phyloP scores from a whole-genome alignment of 441 rosid genomes.

The Viola pubescens region DNA sequence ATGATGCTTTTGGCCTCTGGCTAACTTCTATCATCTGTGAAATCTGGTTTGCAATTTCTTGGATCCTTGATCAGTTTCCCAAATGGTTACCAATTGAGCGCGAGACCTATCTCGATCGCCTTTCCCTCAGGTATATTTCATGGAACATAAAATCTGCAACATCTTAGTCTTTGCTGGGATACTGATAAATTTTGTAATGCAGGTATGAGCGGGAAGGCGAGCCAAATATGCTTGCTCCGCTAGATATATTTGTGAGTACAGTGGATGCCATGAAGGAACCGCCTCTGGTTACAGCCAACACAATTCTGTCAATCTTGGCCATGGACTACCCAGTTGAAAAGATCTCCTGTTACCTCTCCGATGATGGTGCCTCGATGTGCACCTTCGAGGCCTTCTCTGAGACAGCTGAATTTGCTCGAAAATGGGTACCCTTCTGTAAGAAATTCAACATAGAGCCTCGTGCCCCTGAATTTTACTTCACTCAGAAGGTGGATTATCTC shows the following conservation, averaged over 20 bases:
- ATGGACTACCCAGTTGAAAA: constrained; percentile 90
- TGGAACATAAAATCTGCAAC: too few relatives aligned
- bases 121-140: constrained; percentile 55
- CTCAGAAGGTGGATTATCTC: constrained; percentile 74
- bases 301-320: constrained; percentile 77
- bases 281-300: constrained; percentile 84
- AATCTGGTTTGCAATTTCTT: constrained; percentile 91
- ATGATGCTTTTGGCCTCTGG: constrained; percentile 89
- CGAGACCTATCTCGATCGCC: constrained; percentile 84
- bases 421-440: constrained; percentile 66
- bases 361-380: constrained; percentile 93
- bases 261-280: constrained; percentile 99
- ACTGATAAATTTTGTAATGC: constrained; percentile 12
- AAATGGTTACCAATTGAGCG: constrained; percentile 92
- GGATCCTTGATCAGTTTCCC: constrained; percentile 97
- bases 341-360: constrained; percentile 85
- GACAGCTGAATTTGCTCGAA: constrained; percentile 52
- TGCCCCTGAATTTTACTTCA: constrained; percentile 67
- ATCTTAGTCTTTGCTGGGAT: not conserved
- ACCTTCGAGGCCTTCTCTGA: constrained; percentile 75
- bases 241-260: constrained; percentile 85
- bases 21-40: constrained; percentile 80
- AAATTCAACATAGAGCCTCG: constrained; percentile 47
- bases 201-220: constrained; percentile 89
- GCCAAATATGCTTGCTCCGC: constrained; percentile 70